Conservation (phyloP, 192 early-diverging fungal genomes). For the Rhizoclosmatium globosum region DNA sequence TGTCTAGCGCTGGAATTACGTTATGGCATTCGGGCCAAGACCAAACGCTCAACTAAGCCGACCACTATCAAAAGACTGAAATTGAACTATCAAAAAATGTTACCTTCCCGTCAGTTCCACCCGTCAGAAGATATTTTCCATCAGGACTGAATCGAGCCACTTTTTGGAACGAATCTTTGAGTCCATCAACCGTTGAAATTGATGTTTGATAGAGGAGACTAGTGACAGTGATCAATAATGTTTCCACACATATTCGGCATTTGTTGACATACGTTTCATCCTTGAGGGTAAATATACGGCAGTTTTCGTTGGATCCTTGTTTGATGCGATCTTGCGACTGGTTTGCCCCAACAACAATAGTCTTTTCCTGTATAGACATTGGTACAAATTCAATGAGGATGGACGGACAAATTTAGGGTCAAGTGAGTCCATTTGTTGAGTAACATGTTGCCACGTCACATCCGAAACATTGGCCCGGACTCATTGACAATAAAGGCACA, state of each 20-base stretch:
- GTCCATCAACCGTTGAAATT: constrained; percentile 24
- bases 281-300: constrained; percentile 74
- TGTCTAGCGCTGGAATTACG: constrained; percentile 57
- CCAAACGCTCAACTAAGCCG: constrained; percentile 53
- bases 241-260: background rate
- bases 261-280: constrained; percentile 50
- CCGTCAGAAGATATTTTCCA: constrained; percentile 71
- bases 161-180: constrained; percentile 49
- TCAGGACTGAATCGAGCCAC: constrained; percentile 71
- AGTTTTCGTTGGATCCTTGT: constrained; percentile 79
- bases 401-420: background rate
- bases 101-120: constrained; percentile 76
- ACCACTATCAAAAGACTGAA: background rate
- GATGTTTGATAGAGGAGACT: constrained; percentile 30
- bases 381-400: background rate
- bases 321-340: constrained; percentile 63
- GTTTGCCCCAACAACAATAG: constrained; percentile 79
- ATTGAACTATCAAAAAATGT: background rate
- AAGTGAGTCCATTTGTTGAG: background rate
- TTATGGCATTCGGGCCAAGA: constrained; percentile 67
- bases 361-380: constrained; percentile 55
- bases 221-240: background rate
- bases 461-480: background rate
- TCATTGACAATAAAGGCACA: background rate
- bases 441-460: background rate